Percentiles rank a stretch among this genome's conserved stretches.
Evolutionary conservation across 192 early-diverging fungal genomes (phyloP).

Genomic region (Cetraspora pellucida): DNA sequence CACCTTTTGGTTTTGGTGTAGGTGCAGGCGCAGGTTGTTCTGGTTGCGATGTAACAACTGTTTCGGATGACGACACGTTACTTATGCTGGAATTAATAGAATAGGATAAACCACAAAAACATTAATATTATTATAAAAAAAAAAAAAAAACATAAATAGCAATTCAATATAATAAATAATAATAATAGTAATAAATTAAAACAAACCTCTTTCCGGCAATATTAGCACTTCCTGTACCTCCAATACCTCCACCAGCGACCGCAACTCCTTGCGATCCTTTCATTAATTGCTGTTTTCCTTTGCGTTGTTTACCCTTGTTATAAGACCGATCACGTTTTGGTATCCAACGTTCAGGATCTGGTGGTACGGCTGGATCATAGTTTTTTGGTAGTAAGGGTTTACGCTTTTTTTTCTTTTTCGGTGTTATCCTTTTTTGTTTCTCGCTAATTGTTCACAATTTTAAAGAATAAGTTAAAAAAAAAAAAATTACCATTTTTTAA

Average conservation of each 20-base stretch:
- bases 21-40: not conserved
- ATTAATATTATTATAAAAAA: not conserved
- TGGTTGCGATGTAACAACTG: not conserved
- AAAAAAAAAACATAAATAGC: not conserved
- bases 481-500: slow-evolving; percentile 33
- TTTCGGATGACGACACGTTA: slow-evolving; percentile 5
- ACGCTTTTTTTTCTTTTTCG: slow-evolving; percentile 57
- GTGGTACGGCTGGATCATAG: slow-evolving; percentile 48
- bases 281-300: slow-evolving; percentile 54
- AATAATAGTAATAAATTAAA: not conserved
- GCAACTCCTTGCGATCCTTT: slow-evolving; percentile 67
- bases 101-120: not conserved
- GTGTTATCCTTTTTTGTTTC: slow-evolving; percentile 34
- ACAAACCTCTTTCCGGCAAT: slow-evolving; percentile 52
- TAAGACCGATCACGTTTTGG: slow-evolving; percentile 65
- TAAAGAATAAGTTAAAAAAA: not conserved
- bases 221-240: slow-evolving; percentile 72
- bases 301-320: slow-evolving; percentile 52
- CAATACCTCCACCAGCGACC: slow-evolving; percentile 68
- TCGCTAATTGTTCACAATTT: not conserved
- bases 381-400: slow-evolving; percentile 60
- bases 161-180: not conserved
- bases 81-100: not conserved
- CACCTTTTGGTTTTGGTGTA: not conserved
- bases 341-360: slow-evolving; percentile 76